phyloP scores from a whole-genome alignment of 768 basidiomycete genomes.

The Mycena amicta region DNA sequence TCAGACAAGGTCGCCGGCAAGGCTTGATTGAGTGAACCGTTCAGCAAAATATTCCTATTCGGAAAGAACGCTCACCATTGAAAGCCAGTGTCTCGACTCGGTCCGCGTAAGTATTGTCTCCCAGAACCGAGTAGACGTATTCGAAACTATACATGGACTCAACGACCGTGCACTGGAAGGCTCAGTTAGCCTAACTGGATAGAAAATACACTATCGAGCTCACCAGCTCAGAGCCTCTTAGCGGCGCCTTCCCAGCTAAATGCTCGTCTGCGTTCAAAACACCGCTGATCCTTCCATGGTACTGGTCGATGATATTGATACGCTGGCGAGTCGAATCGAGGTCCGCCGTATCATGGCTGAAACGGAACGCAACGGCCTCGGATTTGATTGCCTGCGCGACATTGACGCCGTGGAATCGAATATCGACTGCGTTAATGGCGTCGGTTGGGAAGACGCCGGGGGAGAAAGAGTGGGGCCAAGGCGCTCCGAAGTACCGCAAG shows the following conservation, averaged over 20 bases:
- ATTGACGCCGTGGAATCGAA: slow-evolving; percentile 17
- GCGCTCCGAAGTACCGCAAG: slow-evolving; percentile 6
- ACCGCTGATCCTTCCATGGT: slow-evolving; percentile 17
- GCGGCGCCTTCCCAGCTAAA: slow-evolving; percentile 10
- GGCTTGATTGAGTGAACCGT: background rate
- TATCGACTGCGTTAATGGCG: slow-evolving; percentile 15
- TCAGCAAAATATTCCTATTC: background rate
- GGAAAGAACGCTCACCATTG: slow-evolving; percentile 10
- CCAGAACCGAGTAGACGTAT: slow-evolving; percentile 15
- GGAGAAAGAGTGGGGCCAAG: slow-evolving; percentile 12
- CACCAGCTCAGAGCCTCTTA: slow-evolving; percentile 17
- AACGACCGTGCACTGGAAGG: slow-evolving; percentile 16
- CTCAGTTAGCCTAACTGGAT: too few species aligned
- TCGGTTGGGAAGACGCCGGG: slow-evolving; percentile 8
- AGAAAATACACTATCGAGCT: background rate
- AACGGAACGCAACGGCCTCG: slow-evolving; percentile 18
- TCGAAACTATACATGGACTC: slow-evolving; percentile 19
- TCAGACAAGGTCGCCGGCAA: slow-evolving; percentile 11
- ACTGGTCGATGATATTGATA: slow-evolving; percentile 9
- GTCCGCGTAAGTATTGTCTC: slow-evolving; percentile 16
- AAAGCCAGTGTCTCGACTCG: slow-evolving; percentile 16
- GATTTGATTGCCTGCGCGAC: slow-evolving; percentile 20
- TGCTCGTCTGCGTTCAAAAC: slow-evolving; percentile 18
- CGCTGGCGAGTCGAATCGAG: slow-evolving; percentile 15
- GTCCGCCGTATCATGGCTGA: slow-evolving; percentile 8